Evolutionary conservation across 2,329 filamentous ascomycete species (phyloP).

Genomic region (Hypoxylon sp.): DNA sequence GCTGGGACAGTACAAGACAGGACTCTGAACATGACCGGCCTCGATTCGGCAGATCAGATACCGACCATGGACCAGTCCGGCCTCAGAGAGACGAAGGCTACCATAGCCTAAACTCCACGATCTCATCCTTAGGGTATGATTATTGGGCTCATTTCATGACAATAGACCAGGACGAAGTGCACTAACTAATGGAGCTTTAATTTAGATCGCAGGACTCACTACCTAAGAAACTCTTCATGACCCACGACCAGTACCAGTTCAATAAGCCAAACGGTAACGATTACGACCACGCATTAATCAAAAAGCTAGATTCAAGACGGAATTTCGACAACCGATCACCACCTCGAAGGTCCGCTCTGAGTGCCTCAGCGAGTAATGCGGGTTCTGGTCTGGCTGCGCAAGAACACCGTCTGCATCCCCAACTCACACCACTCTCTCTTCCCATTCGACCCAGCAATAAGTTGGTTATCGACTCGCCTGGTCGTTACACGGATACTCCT

Average conservation of each 20-base stretch:
- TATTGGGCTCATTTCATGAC: conserved; percentile 6
- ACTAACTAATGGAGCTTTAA: conserved; percentile 45
- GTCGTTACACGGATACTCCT: conserved; percentile 63
- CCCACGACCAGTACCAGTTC: conserved; percentile 66
- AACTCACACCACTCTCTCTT: conserved; percentile 63
- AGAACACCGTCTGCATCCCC: conserved; percentile 56
- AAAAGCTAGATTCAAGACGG: conserved; percentile 68
- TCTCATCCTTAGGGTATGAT: conserved; percentile 52
- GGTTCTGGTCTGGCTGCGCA: conserved; percentile 57
- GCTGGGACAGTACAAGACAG: conserved; percentile 51
- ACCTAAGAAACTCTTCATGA: conserved; percentile 63
- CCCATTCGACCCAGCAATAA: conserved; percentile 62
- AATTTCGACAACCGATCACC: conserved; percentile 63
- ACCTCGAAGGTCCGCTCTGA: conserved; percentile 61
- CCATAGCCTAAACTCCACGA: conserved; percentile 53
- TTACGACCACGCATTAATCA: conserved; percentile 67
- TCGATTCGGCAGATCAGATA: conserved; percentile 45
- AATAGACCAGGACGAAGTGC: conserved; percentile 7
- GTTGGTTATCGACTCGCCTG: conserved; percentile 62
- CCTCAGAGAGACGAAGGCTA: conserved; percentile 55
- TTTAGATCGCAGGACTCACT: conserved; percentile 62
- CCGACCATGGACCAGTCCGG: conserved; percentile 42
- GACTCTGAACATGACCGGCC: conserved; percentile 48
- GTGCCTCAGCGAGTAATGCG: conserved; percentile 60
- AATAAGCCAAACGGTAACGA: conserved; percentile 58